Evolutionary conservation across 2,329 filamentous ascomycete species (phyloP), one percentile per base, ranked within the genome.

Genomic region (Nigrograna mackinnonii): DNA sequence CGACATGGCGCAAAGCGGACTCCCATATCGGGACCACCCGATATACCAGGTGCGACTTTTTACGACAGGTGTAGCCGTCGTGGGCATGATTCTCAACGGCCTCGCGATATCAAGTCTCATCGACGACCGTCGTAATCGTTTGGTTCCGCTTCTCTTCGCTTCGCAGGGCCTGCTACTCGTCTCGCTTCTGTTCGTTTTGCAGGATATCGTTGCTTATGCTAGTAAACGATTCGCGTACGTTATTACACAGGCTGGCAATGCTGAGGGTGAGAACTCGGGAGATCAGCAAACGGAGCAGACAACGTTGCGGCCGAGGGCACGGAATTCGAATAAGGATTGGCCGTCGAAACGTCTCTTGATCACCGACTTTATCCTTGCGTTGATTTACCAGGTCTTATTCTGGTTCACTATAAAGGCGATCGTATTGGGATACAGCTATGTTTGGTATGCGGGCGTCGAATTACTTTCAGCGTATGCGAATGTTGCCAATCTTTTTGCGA

Each of bases 21-120:
- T 49, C 11, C 43, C 49, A 4, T 49, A 49, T 35, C 26, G 31
- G 11, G 41, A 39, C 7, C 49, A 52, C 31, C 49, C 49, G 13
- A 18, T 52, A 2, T 52, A 47, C 37, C 32, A 30, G 16, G 26
- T 50, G 11, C 37, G 47, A 4, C 21, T 39, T 11, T 22, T 22
- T 4, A 50, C 37, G 2, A 31, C 47, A 13, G 16, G 44, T 12
- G 37, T 30, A 2, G 39, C 9, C 12, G 4, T 47, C 7, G 17
- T 41, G 6, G 49, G 49, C 14, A 16, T 41, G 5, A 6, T 46
- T 6, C 32, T 52, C 33, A 39, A 47, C 32, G 4, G 43, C 14
- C 16, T 47, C 16, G 31, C 43, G 14, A 39, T 47, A 11, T 12
- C 14, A 5, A 7, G 18, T 9, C 5, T 35, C 18, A 4, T 9